Evolutionary conservation across 495 filamentous ascomycete species (phyloP).

Genomic region (Oleoguttula mirabilis): DNA sequence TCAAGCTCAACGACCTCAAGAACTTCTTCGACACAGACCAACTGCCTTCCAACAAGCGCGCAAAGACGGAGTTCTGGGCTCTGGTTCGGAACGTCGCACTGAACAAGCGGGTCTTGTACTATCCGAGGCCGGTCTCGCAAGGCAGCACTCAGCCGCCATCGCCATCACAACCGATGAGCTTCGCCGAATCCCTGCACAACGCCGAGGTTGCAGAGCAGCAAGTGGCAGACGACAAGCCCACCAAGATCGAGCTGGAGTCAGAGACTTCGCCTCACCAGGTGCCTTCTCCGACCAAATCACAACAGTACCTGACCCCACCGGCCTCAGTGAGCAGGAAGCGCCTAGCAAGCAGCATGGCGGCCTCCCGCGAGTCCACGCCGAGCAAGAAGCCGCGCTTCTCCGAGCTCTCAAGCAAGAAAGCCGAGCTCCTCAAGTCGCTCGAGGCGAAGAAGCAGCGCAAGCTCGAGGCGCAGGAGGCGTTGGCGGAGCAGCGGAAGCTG

Average conservation of each 20-base stretch:
- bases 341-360: neutral
- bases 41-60: neutral
- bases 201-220: too few species aligned
- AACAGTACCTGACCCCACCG: neutral
- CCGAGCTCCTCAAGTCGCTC: neutral
- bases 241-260: too few species aligned
- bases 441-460: slow-evolving; percentile 3
- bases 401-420: neutral
- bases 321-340: neutral
- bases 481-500: neutral
- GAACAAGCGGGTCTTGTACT: too few species aligned
- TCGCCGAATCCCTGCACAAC: too few species aligned
- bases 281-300: neutral
- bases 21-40: neutral
- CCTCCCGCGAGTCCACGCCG: slow-evolving; percentile 1
- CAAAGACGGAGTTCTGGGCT: too few species aligned
- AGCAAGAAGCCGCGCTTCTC: slow-evolving; percentile 1
- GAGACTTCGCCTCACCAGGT: neutral
- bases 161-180: too few species aligned
- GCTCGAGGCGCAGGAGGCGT: neutral
- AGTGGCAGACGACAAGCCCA: too few species aligned
- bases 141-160: too few species aligned
- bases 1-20: neutral
- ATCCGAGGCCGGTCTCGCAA: too few species aligned
- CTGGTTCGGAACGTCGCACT: too few species aligned